phyloP scores from a whole-genome alignment of 1,139 yeast species.

The Yamadazyma mexicana region DNA sequence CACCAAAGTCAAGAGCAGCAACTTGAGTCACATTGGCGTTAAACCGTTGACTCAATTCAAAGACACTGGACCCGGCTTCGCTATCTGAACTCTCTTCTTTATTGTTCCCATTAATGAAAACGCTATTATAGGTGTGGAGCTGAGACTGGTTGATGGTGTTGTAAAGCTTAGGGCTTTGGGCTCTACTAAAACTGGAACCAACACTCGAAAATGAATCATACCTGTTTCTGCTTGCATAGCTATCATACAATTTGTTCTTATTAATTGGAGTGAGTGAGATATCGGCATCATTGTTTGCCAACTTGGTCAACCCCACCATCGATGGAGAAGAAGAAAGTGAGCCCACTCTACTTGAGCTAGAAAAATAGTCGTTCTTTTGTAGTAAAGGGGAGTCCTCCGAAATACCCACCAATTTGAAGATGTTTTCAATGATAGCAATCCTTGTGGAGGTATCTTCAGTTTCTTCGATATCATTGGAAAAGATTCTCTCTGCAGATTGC shows the following conservation, averaged over 20 bases:
- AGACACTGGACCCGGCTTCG: conserved; percentile 1
- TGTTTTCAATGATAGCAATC: conserved; percentile 70
- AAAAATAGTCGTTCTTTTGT: conserved; percentile 7
- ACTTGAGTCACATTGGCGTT: conserved; percentile 6
- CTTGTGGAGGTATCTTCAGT: conserved; percentile 73
- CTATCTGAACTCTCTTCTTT: conserved; percentile 8
- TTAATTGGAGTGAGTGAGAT: conserved; percentile 10
- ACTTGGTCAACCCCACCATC: conserved; percentile 27
- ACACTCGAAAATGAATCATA: conserved; percentile 23
- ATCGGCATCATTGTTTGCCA: conserved; percentile 20
- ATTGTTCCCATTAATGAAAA: not conserved
- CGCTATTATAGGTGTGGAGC: conserved; percentile 10
- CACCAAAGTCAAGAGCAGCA: conserved; percentile 14
- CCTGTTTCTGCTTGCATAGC: conserved; percentile 18
- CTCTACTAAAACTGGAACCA: conserved; percentile 16
- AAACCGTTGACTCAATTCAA: conserved; percentile 8
- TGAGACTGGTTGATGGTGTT: conserved; percentile 28
- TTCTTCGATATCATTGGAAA: conserved; percentile 65
- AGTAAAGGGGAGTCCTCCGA: conserved; percentile 30
- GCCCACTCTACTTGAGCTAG: conserved; percentile 13
- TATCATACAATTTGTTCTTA: conserved; percentile 21
- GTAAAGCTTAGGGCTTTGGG: conserved; percentile 26
- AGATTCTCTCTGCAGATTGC: conserved; percentile 29
- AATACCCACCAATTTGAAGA: conserved; percentile 73
- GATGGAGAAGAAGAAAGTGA: conserved; percentile 30